Conservation (phyloP, 2,329 filamentous ascomycete species). For the Epichloe sylvatica region DNA sequence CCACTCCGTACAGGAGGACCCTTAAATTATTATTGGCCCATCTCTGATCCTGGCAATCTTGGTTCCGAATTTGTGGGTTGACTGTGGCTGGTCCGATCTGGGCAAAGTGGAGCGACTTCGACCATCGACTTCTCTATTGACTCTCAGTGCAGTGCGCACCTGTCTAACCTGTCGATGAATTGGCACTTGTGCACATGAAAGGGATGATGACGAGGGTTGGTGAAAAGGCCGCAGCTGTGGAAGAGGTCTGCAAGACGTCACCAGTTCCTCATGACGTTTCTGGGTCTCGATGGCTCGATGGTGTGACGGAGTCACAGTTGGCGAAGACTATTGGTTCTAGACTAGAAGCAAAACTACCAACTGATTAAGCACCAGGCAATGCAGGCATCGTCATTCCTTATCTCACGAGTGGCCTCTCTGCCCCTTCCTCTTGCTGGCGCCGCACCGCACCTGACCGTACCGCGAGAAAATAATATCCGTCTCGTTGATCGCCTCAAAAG, state of each 20-base stretch:
- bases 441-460: too few species aligned
- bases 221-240: too few species aligned
- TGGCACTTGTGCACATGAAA: too few species aligned
- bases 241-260: neutral
- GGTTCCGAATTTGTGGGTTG: neutral
- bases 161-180: neutral
- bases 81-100: constrained; percentile 3
- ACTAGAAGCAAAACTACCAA: too few species aligned
- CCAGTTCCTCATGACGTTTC: neutral
- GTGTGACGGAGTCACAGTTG: neutral
- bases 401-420: neutral
- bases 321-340: neutral
- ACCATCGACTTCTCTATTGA: neutral
- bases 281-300: too few species aligned
- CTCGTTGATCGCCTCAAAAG: neutral
- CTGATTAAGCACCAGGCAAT: neutral
- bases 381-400: too few species aligned
- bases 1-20: too few species aligned
- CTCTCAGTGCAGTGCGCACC: neutral
- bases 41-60: neutral
- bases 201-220: too few species aligned
- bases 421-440: too few species aligned
- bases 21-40: too few species aligned
- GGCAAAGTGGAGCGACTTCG: constrained; percentile 1
- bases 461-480: neutral